A percentile compares a stretch with the other conserved stretches of the same genome.
Evolutionary conservation across 129 eudicot species (phyloP).

Genomic region (Daucus carota): DNA sequence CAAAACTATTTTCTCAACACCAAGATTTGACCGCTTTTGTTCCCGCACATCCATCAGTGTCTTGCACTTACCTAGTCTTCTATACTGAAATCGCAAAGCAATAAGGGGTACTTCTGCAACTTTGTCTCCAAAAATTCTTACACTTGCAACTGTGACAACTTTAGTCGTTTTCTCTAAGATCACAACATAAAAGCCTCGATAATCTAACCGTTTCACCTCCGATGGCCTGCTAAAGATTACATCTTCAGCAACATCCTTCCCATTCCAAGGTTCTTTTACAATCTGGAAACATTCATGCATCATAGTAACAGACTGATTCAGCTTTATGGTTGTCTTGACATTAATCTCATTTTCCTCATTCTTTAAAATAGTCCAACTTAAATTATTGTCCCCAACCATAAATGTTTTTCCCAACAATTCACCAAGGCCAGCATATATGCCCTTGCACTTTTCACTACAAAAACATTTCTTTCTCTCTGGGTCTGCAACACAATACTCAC

Average conservation of each 20-base stretch:
- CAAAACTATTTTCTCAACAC: conserved; percentile 71
- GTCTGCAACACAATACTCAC: conserved; percentile 3
- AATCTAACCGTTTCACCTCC: too few species aligned
- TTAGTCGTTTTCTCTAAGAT: conserved; percentile 47
- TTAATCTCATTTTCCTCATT: too few species aligned
- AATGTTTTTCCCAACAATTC: conserved; percentile 31
- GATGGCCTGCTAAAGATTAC: too few species aligned
- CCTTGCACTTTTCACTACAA: conserved; percentile 47
- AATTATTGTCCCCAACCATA: conserved; percentile 27
- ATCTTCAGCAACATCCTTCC: too few species aligned
- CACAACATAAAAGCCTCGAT: too few species aligned
- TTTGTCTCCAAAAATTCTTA: conserved; percentile 63
- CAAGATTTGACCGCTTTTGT: conserved; percentile 43
- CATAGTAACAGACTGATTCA: too few species aligned
- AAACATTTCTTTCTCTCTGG: conserved; percentile 28
- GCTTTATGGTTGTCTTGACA: too few species aligned
- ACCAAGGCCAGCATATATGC: conserved; percentile 33
- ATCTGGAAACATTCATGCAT: too few species aligned
- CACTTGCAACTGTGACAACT: conserved; percentile 46
- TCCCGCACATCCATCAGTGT: conserved; percentile 61
- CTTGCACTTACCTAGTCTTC: conserved; percentile 81
- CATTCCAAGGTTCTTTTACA: too few species aligned
- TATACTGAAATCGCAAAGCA: conserved; percentile 61
- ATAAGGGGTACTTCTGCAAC: conserved; percentile 81
- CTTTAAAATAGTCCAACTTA: too few species aligned